Base-by-base conservation (phyloP, 2,329 filamentous ascomycete species). In the Emmonsiellopsis sp. region DNA sequence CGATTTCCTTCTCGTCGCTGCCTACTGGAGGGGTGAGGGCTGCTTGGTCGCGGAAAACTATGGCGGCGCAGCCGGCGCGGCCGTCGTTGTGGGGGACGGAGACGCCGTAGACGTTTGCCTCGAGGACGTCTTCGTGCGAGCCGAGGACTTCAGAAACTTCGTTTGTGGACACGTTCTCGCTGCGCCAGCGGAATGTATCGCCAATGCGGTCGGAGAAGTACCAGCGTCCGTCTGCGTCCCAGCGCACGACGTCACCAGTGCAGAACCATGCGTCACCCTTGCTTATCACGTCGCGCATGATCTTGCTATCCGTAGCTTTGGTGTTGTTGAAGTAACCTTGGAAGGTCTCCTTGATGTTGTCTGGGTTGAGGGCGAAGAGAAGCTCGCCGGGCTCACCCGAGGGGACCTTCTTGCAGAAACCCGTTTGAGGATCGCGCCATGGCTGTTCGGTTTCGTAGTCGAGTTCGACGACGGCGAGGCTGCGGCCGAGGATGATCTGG, bases 101-200 rank as follows among this genome's bases (percentile, higher is more conserved):
- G 2, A 95, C 87, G 39, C 89, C 89, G 63, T 94, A 95, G 32
- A 95, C 89, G 61, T 94, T 94, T 34, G 87, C 86, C 71, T 95
- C 89, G 34, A 78, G 73, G 11, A 95, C 76, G 1, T 75, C 74
- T 0, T 83, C 74, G 63, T 90, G 85, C 0, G 75, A 70, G 11
- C 87, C 85, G 0, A 95, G 69, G 0, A 82, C 81, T 63, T 90
- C 81, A n/a, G 85, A 80, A 14, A 95, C 90, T 68, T 95, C 89
- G 49, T 80, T 83, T 0, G 87, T 91, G 2, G 86, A 88, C 1
- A 92, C 86, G 61, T 92, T 92, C 68, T 92, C 87, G 49, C 83
- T 84, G 72, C 93, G 78, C 77, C 77, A 80, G 8, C 77, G 67
- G 63, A 75, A 80, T 0, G 77, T 79, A 57, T 80, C 77, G 9